phyloP scores from a whole-genome alignment of 805 yeast genomes.

The Suhomyces tanzawaensis region DNA sequence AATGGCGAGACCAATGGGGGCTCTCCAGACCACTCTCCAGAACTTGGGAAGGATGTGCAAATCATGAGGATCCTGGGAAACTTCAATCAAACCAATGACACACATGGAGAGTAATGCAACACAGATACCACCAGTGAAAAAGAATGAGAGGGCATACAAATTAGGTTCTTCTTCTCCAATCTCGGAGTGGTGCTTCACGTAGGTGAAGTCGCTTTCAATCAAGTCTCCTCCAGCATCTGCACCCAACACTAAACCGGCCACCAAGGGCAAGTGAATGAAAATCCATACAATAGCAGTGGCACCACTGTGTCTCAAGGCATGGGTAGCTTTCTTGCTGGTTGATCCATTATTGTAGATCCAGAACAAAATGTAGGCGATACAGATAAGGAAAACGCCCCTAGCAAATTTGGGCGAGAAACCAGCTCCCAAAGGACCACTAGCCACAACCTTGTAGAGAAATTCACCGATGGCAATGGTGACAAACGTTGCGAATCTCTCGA shows the following conservation, averaged over 20 bases:
- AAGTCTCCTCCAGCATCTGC: conserved; percentile 61
- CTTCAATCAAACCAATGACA: conserved; percentile 44
- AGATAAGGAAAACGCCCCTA: conserved; percentile 47
- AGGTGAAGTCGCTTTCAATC: conserved; percentile 25
- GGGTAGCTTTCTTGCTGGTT: conserved; percentile 47
- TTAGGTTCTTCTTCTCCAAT: conserved; percentile 25
- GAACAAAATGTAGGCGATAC: conserved; percentile 48
- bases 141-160: conserved; percentile 44
- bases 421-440: conserved; percentile 44
- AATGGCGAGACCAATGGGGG: conserved; percentile 40
- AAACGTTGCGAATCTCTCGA: conserved; percentile 57
- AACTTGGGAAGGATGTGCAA: conserved; percentile 30
- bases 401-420: conserved; percentile 45
- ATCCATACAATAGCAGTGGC: conserved; percentile 46
- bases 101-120: conserved; percentile 41
- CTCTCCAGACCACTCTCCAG: conserved; percentile 39
- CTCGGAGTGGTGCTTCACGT: conserved; percentile 1
- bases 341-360: conserved; percentile 59
- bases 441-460: conserved; percentile 53
- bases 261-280: conserved; percentile 48
- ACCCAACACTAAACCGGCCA: conserved; percentile 50
- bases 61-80: conserved; percentile 38
- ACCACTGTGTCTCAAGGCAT: conserved; percentile 51
- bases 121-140: conserved; percentile 53
- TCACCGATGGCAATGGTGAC: conserved; percentile 67